These are phyloP conservation scores for Kregervanrija delftensis DNA, from an alignment of 805 yeast genomes.

Conservation along the genomic window DNA sequence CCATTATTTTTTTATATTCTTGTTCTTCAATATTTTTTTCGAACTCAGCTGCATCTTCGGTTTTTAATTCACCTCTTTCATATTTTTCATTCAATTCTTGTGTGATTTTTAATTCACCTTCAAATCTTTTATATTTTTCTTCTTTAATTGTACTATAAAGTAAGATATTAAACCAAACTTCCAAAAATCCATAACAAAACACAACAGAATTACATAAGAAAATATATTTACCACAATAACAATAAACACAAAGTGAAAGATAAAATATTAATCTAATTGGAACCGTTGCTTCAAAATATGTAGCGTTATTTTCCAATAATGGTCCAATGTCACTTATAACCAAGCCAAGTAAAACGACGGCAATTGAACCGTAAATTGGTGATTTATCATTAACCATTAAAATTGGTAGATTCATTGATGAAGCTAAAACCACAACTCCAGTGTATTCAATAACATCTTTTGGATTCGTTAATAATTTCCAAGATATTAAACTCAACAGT, in stretches of 20 bases:
- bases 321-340: constrained; percentile 55
- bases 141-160: constrained; percentile 58
- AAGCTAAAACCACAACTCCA: constrained; percentile 21
- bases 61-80: constrained; percentile 22
- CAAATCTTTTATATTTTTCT: constrained; percentile 47
- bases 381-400: constrained; percentile 25
- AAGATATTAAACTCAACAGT: constrained; percentile 17
- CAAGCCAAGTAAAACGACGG: constrained; percentile 36
- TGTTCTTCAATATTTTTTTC: constrained; percentile 20
- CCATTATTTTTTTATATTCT: constrained; percentile 27
- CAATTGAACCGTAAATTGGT: constrained; percentile 39
- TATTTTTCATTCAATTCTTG: constrained; percentile 19
- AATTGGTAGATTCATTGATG: constrained; percentile 28
- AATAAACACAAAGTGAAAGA: constrained; percentile 43
- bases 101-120: constrained; percentile 19
- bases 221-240: constrained; percentile 40
- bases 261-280: constrained; percentile 48
- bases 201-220: constrained; percentile 55
- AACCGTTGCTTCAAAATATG: constrained; percentile 52
- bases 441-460: constrained; percentile 22
- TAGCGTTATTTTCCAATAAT: constrained; percentile 35
- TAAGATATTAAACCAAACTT: constrained; percentile 64
- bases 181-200: constrained; percentile 53
- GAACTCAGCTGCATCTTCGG: constrained; percentile 15
- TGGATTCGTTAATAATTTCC: constrained; percentile 19